phyloP scores from a whole-genome alignment of 2,329 filamentous ascomycete genomes.

The Colletotrichum nymphaeae region DNA sequence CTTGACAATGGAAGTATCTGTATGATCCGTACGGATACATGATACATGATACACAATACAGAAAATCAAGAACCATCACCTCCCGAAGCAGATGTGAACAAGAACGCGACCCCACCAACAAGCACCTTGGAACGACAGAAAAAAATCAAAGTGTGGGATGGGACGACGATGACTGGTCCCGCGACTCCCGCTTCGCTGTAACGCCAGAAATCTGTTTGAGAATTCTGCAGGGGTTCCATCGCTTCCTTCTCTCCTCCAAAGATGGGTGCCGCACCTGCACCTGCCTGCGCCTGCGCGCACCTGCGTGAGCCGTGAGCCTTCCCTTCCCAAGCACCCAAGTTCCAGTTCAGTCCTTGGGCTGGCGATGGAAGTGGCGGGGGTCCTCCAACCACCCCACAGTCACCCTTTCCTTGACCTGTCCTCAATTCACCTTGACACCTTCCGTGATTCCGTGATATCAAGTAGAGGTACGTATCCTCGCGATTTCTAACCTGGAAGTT shows the following conservation, averaged over 20 bases:
- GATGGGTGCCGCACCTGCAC: constrained; percentile 11
- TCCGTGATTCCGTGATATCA: background rate
- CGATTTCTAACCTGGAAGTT: background rate
- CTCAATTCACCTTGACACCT: background rate
- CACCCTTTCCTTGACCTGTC: background rate
- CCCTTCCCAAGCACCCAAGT: no score
- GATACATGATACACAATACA: no score
- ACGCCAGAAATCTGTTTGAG: constrained; percentile 39
- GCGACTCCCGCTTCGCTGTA: constrained; percentile 26
- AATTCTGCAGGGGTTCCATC: constrained; percentile 38
- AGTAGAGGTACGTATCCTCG: background rate
- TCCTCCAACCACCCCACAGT: background rate
- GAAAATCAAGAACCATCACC: background rate
- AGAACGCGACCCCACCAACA: background rate
- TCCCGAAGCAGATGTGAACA: background rate
- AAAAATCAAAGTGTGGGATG: constrained; percentile 18
- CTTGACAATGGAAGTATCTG: background rate
- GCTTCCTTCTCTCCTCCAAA: constrained; percentile 20
- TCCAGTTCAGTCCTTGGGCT: background rate
- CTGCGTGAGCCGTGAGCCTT: background rate
- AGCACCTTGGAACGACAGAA: background rate
- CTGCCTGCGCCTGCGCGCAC: background rate
- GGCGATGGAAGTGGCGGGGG: constrained; percentile 4
- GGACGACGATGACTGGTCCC: constrained; percentile 29
- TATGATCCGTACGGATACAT: no score